phyloP scores from a whole-genome alignment of 163 green algal genomes.

The Chlamydomonas reinhardtii region DNA sequence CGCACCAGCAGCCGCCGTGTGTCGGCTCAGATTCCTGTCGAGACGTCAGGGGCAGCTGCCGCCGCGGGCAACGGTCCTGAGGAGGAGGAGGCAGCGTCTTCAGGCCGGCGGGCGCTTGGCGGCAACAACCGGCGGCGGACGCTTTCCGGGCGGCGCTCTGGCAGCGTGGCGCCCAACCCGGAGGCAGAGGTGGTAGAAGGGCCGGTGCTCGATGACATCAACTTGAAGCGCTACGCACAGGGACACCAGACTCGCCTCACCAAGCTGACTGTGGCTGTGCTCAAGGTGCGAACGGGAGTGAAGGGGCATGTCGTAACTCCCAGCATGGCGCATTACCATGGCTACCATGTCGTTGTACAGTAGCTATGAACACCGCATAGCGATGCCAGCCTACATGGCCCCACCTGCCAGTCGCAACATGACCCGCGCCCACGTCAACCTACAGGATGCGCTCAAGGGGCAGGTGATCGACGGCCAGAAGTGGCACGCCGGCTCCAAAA shows the following conservation, averaged over 20 bases:
- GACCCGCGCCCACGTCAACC: too few species aligned
- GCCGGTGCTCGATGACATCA: constrained; percentile 35
- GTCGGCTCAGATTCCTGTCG: background rate
- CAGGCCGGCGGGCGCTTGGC: too few species aligned
- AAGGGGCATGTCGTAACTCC: background rate
- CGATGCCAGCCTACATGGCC: too few species aligned
- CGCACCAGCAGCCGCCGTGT: background rate
- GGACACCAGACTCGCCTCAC: background rate
- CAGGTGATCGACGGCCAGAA: constrained; percentile 17
- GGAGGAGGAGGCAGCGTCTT: too few species aligned
- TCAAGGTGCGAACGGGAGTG: constrained; percentile 63
- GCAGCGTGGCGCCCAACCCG: background rate
- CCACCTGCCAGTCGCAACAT: too few species aligned
- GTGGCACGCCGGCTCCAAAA: constrained; percentile 62
- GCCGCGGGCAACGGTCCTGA: background rate
- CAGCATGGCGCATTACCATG: too few species aligned
- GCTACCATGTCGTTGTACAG: too few species aligned
- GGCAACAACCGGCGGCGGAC: too few species aligned
- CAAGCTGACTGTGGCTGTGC: constrained; percentile 67
- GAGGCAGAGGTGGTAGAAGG: background rate
- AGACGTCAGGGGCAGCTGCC: too few species aligned
- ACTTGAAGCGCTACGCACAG: constrained; percentile 8
- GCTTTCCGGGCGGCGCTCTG: too few species aligned
- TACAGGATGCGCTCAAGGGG: constrained; percentile 37
- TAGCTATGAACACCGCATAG: too few species aligned